phyloP scores from a whole-genome alignment of 176 grass and related monocot genomes.

The Triticum dicoccoides region DNA sequence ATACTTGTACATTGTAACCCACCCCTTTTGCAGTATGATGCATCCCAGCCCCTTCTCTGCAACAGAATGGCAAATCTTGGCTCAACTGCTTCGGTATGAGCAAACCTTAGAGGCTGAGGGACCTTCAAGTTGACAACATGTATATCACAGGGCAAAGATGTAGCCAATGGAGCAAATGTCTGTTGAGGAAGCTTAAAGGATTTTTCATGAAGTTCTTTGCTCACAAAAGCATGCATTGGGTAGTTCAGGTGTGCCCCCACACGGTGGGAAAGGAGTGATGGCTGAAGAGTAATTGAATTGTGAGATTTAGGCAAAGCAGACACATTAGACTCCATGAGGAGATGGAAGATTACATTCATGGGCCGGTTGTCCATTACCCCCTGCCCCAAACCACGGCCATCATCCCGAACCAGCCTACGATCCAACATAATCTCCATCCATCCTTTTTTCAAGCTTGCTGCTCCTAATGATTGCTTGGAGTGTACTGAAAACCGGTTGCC shows the following conservation, averaged over 20 bases:
- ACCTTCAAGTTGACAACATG: constrained; percentile 92
- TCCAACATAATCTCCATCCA: constrained; percentile 99
- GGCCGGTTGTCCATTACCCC: constrained; percentile 93
- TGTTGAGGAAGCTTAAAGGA: constrained; percentile 45
- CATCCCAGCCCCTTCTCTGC: constrained; percentile 91
- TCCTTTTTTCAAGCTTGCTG: constrained; percentile 88
- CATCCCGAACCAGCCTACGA: constrained; percentile 78
- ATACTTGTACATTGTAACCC: constrained; percentile 67
- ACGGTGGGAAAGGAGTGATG: constrained; percentile 81
- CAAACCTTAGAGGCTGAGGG: constrained; percentile 81
- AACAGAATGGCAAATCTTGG: constrained; percentile 69
- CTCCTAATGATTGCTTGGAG: constrained; percentile 85
- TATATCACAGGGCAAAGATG: constrained; percentile 83
- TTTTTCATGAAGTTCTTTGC: constrained; percentile 54
- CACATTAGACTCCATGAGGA: constrained; percentile 79
- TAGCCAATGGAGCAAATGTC: constrained; percentile 64
- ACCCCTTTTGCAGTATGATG: constrained; percentile 75
- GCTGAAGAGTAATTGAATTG: constrained; percentile 66
- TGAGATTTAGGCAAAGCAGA: constrained; percentile 71
- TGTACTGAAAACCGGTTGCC: constrained; percentile 89
- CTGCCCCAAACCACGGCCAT: constrained; percentile 90
- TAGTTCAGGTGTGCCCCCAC: constrained; percentile 78
- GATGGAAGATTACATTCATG: constrained; percentile 79
- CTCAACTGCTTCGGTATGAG: constrained; percentile 40
- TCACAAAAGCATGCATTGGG: constrained; percentile 81